Base-by-base conservation (phyloP, 768 basidiomycete genomes). In the Collybia sp. region DNA sequence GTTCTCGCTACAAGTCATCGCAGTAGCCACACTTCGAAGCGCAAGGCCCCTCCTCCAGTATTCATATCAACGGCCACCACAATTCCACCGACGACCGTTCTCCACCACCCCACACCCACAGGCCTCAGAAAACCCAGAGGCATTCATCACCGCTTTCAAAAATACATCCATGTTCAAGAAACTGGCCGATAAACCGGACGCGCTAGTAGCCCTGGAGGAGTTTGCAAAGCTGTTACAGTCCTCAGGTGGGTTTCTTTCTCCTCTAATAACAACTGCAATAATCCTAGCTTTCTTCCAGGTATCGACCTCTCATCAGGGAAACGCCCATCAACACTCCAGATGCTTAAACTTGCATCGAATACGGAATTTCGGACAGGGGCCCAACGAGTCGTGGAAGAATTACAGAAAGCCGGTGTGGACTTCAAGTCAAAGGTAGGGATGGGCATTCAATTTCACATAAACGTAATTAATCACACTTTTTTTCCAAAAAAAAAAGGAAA, bases 341-440 rank as follows among this genome's bases (percentile, higher is more conserved):
- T 85, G 66, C 60, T 83, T 45, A 78, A 73, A 50, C 65, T 87
- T 40, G 64, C 75, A 19, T 60, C 71, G 25, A 79, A 71, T 49
- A 54, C 75, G 1, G 77, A 78, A 47, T 82, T 85, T 47, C 67
- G 75, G 45, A 66, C 61, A 35, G 75, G 71, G 18, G 68, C 73
- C 25, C 66, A 66, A 51, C 64, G 62, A 34, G 65, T 83, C 5
- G 63, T 68, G 42, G 68, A 69, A 12, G 80, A 78, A 46, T 58
- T 85, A 49, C 57, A 75, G 43, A 79, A 77, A 30, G 79, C 80
- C 16, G 85, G 82, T 5, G 58, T 87, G n/a, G 76, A 85, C 56
- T 45, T 82, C 31, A 61, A 59, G 31, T 74, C 77, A 40, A 71
- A 78, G 62, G 83, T 83, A n/a, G 52, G 44, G 72, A 53, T 16